Percentiles rank a stretch among this genome's conserved stretches.
Conservation (phyloP, 2,329 filamentous ascomycete genomes). For the Alternaria viburni region DNA sequence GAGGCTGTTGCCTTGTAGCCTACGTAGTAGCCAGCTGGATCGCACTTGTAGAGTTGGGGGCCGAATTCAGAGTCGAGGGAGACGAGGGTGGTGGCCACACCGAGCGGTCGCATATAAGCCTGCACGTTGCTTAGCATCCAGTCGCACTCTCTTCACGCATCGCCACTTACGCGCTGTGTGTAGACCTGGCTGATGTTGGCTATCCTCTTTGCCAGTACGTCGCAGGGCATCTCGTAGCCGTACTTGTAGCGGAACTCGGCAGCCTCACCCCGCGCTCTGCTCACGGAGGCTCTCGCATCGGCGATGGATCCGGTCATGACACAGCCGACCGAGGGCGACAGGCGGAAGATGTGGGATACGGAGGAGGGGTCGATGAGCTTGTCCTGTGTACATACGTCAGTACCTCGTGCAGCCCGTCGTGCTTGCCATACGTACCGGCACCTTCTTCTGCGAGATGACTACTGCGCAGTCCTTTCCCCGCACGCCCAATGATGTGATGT, state of each 20-base stretch:
- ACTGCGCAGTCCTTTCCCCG: slow-evolving; percentile 97
- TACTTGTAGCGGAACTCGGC: slow-evolving; percentile 98
- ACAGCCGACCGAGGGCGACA: slow-evolving; percentile 94
- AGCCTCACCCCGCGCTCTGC: slow-evolving; percentile 91
- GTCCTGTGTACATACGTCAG: slow-evolving; percentile 65
- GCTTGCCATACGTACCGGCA: slow-evolving; percentile 73
- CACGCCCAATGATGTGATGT: slow-evolving; percentile 97
- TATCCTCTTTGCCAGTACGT: slow-evolving; percentile 93
- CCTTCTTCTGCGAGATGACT: slow-evolving; percentile 98
- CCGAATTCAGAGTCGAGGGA: slow-evolving; percentile 91
- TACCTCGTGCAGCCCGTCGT: slow-evolving; percentile 1
- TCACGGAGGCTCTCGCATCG: slow-evolving; percentile 91
- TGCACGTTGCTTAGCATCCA: slow-evolving; percentile 50
- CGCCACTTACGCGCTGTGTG: slow-evolving; percentile 80
- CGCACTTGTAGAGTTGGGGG: slow-evolving; percentile 96
- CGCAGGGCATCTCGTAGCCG: slow-evolving; percentile 99
- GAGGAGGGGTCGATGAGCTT: slow-evolving; percentile 98
- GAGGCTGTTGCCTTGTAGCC: slow-evolving; percentile 98
- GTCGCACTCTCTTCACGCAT: background rate
- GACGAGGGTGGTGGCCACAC: slow-evolving; percentile 93
- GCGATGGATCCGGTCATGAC: slow-evolving; percentile 99
- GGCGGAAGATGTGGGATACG: slow-evolving; percentile 95
- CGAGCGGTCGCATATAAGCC: slow-evolving; percentile 98
- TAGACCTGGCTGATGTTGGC: slow-evolving; percentile 99
- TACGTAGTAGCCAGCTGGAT: slow-evolving; percentile 96